A percentile compares a stretch with the other conserved stretches of the same genome.
phyloP scores from a whole-genome alignment of 495 filamentous ascomycete species.

The Daldinia caldariorum region DNA sequence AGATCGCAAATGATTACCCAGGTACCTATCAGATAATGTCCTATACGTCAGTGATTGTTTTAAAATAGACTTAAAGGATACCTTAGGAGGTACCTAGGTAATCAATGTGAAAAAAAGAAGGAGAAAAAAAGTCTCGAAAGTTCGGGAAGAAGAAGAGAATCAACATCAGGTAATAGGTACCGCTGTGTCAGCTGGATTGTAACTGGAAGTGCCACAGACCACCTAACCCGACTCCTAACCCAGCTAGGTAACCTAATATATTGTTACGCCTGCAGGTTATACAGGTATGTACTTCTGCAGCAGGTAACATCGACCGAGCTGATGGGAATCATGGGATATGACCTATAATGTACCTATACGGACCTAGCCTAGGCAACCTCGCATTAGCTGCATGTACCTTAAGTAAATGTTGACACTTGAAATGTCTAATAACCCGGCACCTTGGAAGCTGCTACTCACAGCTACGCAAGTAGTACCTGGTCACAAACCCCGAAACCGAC shows the following conservation, averaged over 20 bases:
- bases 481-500: conserved; percentile 32
- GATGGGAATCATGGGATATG: too few relatives aligned
- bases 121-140: conserved; percentile 17
- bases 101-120: too few relatives aligned
- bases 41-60: conserved; percentile 19
- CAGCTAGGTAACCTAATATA: too few relatives aligned
- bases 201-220: background rate
- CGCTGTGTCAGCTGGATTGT: conserved; percentile 23
- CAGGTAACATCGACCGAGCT: background rate
- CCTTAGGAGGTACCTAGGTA: too few relatives aligned
- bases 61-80: conserved; percentile 22
- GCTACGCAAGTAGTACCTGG: background rate
- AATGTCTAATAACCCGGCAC: background rate
- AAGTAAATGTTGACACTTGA: background rate
- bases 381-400: too few relatives aligned
- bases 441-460: conserved; percentile 2
- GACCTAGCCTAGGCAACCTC: too few relatives aligned
- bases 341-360: background rate
- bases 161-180: background rate
- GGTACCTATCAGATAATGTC: conserved; percentile 9
- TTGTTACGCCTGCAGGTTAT: background rate
- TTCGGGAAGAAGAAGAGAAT: conserved; percentile 24
- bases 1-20: conserved; percentile 41
- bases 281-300: background rate
- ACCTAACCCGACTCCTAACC: background rate